Conservation (phyloP, 2,329 filamentous ascomycete species). For the Microsporum audouinii region DNA sequence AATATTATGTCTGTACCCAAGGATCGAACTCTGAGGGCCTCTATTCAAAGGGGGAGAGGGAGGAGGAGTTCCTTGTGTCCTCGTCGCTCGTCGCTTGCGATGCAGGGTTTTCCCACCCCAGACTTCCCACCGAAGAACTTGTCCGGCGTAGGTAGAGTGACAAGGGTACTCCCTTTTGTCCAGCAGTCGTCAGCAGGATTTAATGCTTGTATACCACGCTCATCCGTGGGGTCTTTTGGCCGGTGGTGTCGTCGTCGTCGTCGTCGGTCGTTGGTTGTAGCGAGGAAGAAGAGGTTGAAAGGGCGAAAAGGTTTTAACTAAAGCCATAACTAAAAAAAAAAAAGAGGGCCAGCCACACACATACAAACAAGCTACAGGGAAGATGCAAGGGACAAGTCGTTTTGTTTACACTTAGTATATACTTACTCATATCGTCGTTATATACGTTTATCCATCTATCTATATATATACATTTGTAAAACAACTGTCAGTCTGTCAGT, state of each 20-base stretch:
- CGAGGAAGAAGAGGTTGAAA: no score
- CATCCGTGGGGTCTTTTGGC: no score
- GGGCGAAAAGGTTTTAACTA: no score
- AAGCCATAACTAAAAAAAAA: no score
- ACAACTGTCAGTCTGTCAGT: neutral
- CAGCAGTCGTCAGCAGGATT: neutral
- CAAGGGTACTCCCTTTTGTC: neutral
- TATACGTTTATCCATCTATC: no score
- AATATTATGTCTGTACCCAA: neutral
- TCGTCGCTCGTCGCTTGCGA: neutral
- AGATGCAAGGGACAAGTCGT: no score
- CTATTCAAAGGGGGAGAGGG: neutral
- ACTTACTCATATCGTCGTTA: no score
- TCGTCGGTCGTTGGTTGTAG: no score
- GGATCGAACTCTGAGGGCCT: neutral
- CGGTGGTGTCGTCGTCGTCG: no score
- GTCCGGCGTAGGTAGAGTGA: neutral
- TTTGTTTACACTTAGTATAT: no score
- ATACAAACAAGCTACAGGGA: no score
- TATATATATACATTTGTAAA: neutral
- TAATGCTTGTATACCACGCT: neutral
- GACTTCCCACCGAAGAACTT: neutral
- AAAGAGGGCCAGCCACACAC: no score
- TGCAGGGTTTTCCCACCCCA: neutral
- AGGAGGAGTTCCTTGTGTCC: neutral